Conservation (phyloP, 1,284 basidiomycete species). For the Microbotryum lychnidis-dioicae region DNA sequence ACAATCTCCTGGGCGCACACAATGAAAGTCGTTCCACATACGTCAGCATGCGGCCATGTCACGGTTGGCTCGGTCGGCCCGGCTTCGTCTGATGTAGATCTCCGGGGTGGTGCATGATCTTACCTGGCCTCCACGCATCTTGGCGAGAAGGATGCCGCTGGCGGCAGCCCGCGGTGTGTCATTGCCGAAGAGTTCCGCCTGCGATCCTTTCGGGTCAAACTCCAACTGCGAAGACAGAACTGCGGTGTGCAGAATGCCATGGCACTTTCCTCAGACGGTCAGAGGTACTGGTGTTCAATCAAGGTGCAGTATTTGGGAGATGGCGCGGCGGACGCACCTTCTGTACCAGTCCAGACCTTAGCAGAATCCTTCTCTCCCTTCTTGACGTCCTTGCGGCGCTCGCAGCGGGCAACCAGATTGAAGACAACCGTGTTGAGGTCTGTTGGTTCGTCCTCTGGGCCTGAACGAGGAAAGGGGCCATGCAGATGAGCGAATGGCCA, state of each 20-base stretch:
- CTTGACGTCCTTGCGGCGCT: conserved; percentile 48
- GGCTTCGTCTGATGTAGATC: not conserved
- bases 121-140: conserved; percentile 72
- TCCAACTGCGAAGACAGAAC: conserved; percentile 70
- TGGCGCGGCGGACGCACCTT: conserved; percentile 38
- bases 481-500: not conserved
- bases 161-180: conserved; percentile 63
- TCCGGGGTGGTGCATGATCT: conserved; percentile 6
- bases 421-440: conserved; percentile 93
- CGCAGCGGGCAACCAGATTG: conserved; percentile 63
- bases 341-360: conserved; percentile 60
- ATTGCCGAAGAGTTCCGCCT: conserved; percentile 47
- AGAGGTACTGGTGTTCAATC: not conserved
- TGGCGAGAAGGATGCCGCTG: conserved; percentile 82
- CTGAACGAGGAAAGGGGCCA: not conserved
- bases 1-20: conserved; percentile 54
- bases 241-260: conserved; percentile 20
- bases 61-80: not conserved
- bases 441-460: conserved; percentile 54
- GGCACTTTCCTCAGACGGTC: not conserved
- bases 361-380: conserved; percentile 56
- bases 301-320: not conserved
- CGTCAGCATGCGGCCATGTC: not conserved
- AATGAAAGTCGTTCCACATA: not conserved
- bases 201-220: conserved; percentile 84